Conservation (phyloP, 2,329 filamentous ascomycete genomes). For the Verticillium albo-atrum region DNA sequence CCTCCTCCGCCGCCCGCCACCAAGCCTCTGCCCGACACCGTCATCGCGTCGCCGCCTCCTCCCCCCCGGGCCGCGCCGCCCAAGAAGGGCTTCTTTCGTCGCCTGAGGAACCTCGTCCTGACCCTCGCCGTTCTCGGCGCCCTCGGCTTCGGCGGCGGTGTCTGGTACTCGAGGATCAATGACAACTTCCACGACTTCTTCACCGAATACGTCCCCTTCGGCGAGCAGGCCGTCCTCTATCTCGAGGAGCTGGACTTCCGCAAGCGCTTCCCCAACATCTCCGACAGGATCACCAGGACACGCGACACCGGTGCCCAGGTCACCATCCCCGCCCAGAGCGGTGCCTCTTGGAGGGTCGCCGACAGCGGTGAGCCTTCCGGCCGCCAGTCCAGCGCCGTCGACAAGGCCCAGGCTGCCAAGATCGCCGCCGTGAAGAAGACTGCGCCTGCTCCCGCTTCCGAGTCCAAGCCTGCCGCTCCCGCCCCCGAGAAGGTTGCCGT, state of each 20-base stretch:
- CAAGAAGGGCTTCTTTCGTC: constrained; percentile 64
- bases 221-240: constrained; percentile 91
- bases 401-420: constrained; percentile 27
- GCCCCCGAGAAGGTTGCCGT: constrained; percentile 15
- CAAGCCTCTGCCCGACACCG: constrained; percentile 18
- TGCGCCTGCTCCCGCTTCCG: constrained; percentile 7
- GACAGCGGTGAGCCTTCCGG: constrained; percentile 52
- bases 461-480: constrained; percentile 6
- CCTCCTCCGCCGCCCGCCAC: constrained; percentile 19
- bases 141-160: constrained; percentile 78
- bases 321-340: constrained; percentile 80
- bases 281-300: constrained; percentile 37
- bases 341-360: constrained; percentile 74
- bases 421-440: constrained; percentile 20
- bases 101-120: constrained; percentile 72
- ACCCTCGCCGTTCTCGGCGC: constrained; percentile 72
- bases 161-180: constrained; percentile 88
- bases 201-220: constrained; percentile 92
- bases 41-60: constrained; percentile 30
- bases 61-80: constrained; percentile 28
- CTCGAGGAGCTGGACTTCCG: constrained; percentile 93
- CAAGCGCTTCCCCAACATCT: constrained; percentile 65
- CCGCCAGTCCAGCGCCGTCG: constrained; percentile 59
- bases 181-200: constrained; percentile 99
- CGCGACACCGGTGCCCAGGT: constrained; percentile 64